Base-by-base conservation (phyloP, 1,139 yeast genomes). In the Chernovozyma aurita region DNA sequence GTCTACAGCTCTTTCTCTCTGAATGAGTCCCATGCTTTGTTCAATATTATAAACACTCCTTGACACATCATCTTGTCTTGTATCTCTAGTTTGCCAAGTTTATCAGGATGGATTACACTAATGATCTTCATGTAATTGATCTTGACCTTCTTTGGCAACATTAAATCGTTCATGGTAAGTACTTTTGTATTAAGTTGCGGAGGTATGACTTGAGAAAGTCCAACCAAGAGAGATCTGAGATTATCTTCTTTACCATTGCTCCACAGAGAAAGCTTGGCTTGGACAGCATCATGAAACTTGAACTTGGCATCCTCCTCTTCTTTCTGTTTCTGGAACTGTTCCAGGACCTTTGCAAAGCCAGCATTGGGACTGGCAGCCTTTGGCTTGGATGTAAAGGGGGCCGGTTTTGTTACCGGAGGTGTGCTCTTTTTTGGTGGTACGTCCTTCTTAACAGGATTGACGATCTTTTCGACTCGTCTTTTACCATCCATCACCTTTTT, bases 71-170 rank as follows among this genome's bases (percentile, higher is more conserved):
- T 76, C 54, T 82, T 82, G 42, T 78, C 77, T 48, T 86, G 92
- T n/a, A 78, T 64, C 22, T 63, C 59, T 7, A 80, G 61, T 24
- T 69, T 65, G 4, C 78, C 67, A 28, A 88, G 64, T 57, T 94
- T 94, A 57, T 94, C 98, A 0, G 98, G 98, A 54, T 94, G 99
- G 4, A 94, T 87, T 47, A 82, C 78, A 24, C 95, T 81, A 30
- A 88, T 94, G 1, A 96, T 97, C 57, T 87, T 92, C 90, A 94
- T 76, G 58, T 92, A 94, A 24, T 71, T 70, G 32, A 90, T 65
- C 56, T 92, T 90, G 31, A 90, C 97, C 54, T 85, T 88, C 49
- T 87, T 88, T n/a, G 95, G 90, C 47, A 90, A 65, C 48, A 92
- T 92, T 41, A 94, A 65, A 40, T 92, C 97, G 13, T 83, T 73